Conservation (phyloP, 208 protist genomes). For the Acanthamoeba triangularis region DNA sequence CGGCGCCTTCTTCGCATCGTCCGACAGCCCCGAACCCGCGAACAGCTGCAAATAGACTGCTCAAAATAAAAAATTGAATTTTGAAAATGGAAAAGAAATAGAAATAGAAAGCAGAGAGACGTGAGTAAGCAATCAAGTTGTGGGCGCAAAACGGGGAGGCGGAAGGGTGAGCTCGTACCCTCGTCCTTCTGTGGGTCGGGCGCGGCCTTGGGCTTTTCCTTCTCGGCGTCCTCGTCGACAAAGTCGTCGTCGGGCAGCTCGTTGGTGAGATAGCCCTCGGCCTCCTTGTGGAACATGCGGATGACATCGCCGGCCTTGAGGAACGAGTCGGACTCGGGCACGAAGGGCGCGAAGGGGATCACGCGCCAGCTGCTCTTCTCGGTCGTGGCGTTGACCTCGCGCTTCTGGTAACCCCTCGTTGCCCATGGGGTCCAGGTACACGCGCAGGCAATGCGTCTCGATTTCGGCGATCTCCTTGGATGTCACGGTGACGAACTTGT, state of each 20-base stretch:
- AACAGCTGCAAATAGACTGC: conserved; percentile 21
- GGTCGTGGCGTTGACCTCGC: conserved; percentile 54
- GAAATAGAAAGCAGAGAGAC: background rate
- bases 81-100: background rate
- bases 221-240: conserved; percentile 5
- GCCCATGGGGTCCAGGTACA: conserved; percentile 38
- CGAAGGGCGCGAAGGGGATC: conserved; percentile 61
- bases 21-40: background rate
- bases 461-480: conserved; percentile 56
- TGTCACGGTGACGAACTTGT: conserved; percentile 68
- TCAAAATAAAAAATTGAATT: background rate
- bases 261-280: conserved; percentile 54
- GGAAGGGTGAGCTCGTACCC: background rate
- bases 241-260: conserved; percentile 56
- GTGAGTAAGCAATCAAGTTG: background rate
- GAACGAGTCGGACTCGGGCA: conserved; percentile 11
- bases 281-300: conserved; percentile 73
- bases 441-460: conserved; percentile 59
- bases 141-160: background rate
- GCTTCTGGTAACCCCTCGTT: conserved; percentile 55
- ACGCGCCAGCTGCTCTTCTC: conserved; percentile 71
- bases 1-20: background rate
- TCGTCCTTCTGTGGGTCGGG: background rate
- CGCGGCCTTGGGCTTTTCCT: background rate
- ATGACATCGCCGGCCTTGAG: conserved; percentile 72